phyloP scores from a whole-genome alignment of 2,329 filamentous ascomycete species.

The Metarhizium rileyi region DNA sequence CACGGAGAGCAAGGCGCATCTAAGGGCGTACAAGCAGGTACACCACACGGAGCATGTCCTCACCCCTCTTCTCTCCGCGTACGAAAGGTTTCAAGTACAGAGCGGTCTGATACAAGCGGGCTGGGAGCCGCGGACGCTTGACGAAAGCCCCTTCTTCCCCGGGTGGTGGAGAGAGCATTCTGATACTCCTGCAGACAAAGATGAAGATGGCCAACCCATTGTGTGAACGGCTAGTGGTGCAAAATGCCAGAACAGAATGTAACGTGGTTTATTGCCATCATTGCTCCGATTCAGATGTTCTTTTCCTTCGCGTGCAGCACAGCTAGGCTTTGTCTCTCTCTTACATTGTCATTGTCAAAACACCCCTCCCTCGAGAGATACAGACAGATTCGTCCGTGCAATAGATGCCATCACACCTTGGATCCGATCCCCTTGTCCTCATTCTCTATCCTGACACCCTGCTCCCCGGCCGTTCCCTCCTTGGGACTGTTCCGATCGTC shows the following conservation, averaged over 20 bases:
- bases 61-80: conserved; percentile 53
- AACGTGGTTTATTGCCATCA: too few species aligned
- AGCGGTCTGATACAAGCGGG: conserved; percentile 47
- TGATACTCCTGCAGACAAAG: too few species aligned
- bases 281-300: too few species aligned
- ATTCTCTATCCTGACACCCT: conserved; percentile 1
- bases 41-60: conserved; percentile 70
- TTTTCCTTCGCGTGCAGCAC: too few species aligned
- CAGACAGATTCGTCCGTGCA: too few species aligned
- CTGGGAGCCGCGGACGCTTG: conserved; percentile 61
- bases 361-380: too few species aligned
- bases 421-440: background rate
- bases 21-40: conserved; percentile 75
- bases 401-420: background rate
- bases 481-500: conserved; percentile 5
- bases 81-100: conserved; percentile 55
- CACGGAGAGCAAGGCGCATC: conserved; percentile 50
- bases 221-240: too few species aligned
- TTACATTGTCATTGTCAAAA: too few species aligned
- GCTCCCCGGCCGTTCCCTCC: conserved; percentile 2
- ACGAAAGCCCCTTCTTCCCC: conserved; percentile 66
- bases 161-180: too few species aligned
- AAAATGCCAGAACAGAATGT: too few species aligned
- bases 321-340: too few species aligned
- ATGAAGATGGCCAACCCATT: too few species aligned